These are phyloP conservation scores for Silene conica DNA, from an alignment of 148 eudicot genomes.

Conservation along the genomic window DNA sequence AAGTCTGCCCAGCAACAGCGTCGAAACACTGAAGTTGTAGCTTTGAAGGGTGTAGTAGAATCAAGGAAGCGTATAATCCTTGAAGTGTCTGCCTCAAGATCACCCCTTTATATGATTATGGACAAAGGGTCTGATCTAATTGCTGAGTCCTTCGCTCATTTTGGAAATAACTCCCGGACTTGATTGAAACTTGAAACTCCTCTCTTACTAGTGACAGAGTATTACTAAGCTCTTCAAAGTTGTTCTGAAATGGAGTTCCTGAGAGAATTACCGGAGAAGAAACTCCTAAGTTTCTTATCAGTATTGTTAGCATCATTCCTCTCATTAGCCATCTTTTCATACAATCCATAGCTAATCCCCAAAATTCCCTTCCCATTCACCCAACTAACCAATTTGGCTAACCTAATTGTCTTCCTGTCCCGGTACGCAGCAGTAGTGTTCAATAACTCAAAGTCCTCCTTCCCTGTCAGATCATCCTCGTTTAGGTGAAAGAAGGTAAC, in stretches of 20 bases:
- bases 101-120: conserved; percentile 60
- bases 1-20: not conserved
- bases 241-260: conserved; percentile 93
- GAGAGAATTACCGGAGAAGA: conserved; percentile 65
- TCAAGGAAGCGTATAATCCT: conserved; percentile 45
- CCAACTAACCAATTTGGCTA: conserved; percentile 57
- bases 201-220: conserved; percentile 58
- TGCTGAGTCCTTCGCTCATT: conserved; percentile 34
- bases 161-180: conserved; percentile 4
- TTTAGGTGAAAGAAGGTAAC: conserved; percentile 63
- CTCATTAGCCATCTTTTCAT: conserved; percentile 39
- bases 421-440: not conserved
- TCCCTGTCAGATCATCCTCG: conserved; percentile 32
- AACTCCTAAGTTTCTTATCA: conserved; percentile 28
- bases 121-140: conserved; percentile 51
- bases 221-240: conserved; percentile 64
- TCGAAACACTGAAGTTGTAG: conserved; percentile 35
- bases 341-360: conserved; percentile 67
- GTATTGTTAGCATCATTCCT: not conserved
- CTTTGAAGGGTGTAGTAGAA: conserved; percentile 43
- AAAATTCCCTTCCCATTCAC: conserved; percentile 38
- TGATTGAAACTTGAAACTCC: conserved; percentile 28
- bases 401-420: conserved; percentile 20
- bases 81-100: conserved; percentile 50
- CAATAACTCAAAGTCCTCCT: conserved; percentile 28